Evolutionary conservation across 1,284 basidiomycete species (phyloP), one percentile per base, ranked within the genome.

Genomic region (Stereum hirsutum): DNA sequence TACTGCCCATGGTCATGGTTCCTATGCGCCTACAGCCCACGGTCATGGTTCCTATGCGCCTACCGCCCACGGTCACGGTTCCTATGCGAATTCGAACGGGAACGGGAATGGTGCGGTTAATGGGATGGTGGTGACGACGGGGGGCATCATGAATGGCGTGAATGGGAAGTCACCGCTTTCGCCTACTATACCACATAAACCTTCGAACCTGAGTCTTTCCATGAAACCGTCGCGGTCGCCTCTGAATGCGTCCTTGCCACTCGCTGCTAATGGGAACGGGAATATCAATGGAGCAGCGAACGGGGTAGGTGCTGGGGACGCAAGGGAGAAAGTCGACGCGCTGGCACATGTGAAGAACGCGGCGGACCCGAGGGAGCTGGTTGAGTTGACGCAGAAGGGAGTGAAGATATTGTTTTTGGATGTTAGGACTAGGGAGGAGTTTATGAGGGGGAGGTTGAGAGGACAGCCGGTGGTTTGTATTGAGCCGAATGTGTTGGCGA

Each of bases 381-480:
- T 72, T 40, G 63, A 69, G 1, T 90, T 83, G 57, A 63, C 87
- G 48, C 51, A 65, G 39, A 58, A 53, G 2, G 66, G 75, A 15
- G 65, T 81, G 50, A 80, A 81, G 41, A 74, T 92, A 5, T 66
- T 98, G 5, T 57, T 97, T 12, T 68, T 97, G 20, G 94, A 98
- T 59, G 75, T 95, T 6, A 76, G 94, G 19, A 74, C 78, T 7
- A 70, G 90, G 31, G 76, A 76, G 4, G 84, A 89, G 46, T 94
- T 85, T 53, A 77, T 89, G 49, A 63, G 57, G 7, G 87, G 84
- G 42, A 81, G 84, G 49, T 85, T 97, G 44, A 76, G 73, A 42
- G 66, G 65, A 2, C 75, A 81, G 31, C 79, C 81, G 15, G 71
- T 85, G 1, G 81, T 93, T 2, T 95, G 91, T 63, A 73, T 97